These are phyloP conservation scores for Rachicladosporium sp. DNA, from an alignment of 2,329 filamentous ascomycete species.

Conservation along the genomic window DNA sequence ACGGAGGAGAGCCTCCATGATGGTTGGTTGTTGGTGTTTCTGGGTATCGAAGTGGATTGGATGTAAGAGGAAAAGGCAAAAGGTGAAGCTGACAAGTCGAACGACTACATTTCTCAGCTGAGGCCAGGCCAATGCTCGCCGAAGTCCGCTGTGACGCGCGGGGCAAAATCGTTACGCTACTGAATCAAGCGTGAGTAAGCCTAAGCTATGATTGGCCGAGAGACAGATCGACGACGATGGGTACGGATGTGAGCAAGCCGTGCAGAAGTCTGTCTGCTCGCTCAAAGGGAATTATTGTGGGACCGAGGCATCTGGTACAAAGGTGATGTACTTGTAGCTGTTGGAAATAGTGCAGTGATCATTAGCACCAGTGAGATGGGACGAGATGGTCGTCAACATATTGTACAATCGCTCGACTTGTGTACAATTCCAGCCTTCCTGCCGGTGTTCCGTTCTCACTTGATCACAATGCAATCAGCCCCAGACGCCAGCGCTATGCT, in stretches of 20 bases:
- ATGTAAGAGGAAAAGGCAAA: not conserved
- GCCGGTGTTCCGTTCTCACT: not conserved
- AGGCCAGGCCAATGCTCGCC: constrained; percentile 3
- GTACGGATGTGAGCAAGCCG: too few species aligned
- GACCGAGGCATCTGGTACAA: constrained; percentile 1
- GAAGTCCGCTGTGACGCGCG: too few species aligned
- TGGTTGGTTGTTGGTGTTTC: constrained; percentile 6
- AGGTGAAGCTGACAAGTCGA: not conserved
- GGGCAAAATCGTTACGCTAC: too few species aligned
- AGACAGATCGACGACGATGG: too few species aligned
- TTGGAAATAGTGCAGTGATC: not conserved
- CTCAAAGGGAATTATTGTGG: too few species aligned
- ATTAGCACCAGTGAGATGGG: not conserved
- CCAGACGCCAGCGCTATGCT: constrained; percentile 1
- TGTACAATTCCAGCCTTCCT: not conserved
- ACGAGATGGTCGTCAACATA: not conserved
- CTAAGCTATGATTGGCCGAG: too few species aligned
- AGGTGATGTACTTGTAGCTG: not conserved
- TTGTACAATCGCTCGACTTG: not conserved
- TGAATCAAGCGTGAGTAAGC: too few species aligned
- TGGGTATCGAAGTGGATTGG: not conserved
- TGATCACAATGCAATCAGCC: not conserved
- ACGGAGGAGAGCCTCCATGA: constrained; percentile 87
- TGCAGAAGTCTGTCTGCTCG: too few species aligned
- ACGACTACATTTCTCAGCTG: constrained; percentile 1